A percentile compares a stretch with the other conserved stretches of the same genome.
Evolutionary conservation across 2,329 filamentous ascomycete species (phyloP).

Genomic region (Talaromyces albobiverticillius): DNA sequence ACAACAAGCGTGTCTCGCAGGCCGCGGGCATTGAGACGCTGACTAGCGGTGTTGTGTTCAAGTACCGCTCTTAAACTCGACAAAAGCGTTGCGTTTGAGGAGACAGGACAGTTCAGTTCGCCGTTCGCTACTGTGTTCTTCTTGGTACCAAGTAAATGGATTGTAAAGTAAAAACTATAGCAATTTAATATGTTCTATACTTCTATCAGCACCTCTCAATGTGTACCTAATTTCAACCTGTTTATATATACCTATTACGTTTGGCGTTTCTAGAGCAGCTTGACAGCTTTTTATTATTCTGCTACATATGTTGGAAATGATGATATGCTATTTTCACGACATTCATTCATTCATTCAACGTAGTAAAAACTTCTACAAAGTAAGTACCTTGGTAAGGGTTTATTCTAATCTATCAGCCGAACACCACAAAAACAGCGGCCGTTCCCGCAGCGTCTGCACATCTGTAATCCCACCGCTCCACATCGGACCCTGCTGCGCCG

Average conservation of each 20-base stretch:
- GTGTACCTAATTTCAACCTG: too few relatives aligned
- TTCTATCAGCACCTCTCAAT: too few relatives aligned
- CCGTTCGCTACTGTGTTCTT: not conserved
- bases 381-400: not conserved
- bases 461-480: slow-evolving; percentile 14
- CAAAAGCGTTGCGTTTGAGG: too few relatives aligned
- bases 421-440: slow-evolving; percentile 7
- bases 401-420: slow-evolving; percentile 12
- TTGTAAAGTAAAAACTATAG: not conserved
- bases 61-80: slow-evolving; percentile 1
- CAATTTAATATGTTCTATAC: not conserved
- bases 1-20: not conserved
- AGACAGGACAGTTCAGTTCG: too few relatives aligned
- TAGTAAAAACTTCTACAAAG: too few relatives aligned
- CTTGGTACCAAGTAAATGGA: too few relatives aligned
- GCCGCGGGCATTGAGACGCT: not conserved
- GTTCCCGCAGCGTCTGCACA: not conserved
- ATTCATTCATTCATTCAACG: too few relatives aligned
- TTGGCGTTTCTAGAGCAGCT: too few relatives aligned
- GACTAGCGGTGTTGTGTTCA: slow-evolving; percentile 5
- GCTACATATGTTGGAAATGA: too few relatives aligned
- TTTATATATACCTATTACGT: too few relatives aligned
- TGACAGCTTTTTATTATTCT: too few relatives aligned
- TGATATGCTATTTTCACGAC: too few relatives aligned
- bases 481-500: slow-evolving; percentile 9